Evolutionary conservation across 2,329 filamentous ascomycete species (phyloP).

Genomic region (Hymenoscyphus fructigenus): DNA sequence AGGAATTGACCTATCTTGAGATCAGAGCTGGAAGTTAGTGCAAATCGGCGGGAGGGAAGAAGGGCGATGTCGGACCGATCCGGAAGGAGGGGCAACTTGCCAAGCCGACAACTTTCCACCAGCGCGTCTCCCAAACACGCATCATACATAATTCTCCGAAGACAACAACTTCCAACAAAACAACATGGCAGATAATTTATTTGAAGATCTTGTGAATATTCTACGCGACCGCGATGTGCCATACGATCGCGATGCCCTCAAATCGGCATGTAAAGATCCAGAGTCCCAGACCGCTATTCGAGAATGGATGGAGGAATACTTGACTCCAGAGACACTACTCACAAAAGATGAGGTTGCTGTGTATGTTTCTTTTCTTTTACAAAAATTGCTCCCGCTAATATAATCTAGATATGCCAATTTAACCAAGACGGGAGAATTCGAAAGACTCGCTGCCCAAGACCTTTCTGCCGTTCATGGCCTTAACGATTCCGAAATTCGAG

Average conservation of each 20-base stretch:
- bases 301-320: conserved; percentile 51
- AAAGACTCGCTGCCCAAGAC: conserved; percentile 46
- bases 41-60: not conserved
- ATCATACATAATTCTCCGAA: conserved; percentile 25
- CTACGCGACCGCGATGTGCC: conserved; percentile 34
- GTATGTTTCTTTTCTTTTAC: conserved; percentile 38
- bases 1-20: not conserved
- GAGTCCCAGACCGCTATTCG: conserved; percentile 29
- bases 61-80: not conserved
- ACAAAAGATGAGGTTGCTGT: conserved; percentile 53
- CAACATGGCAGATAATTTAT: conserved; percentile 29
- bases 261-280: conserved; percentile 28
- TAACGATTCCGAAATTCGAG: conserved; percentile 57
- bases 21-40: not conserved
- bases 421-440: conserved; percentile 49
- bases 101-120: conserved; percentile 13
- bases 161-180: not conserved
- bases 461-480: conserved; percentile 51
- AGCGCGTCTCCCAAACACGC: conserved; percentile 18
- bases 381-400: conserved; percentile 11
- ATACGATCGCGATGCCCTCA: conserved; percentile 32
- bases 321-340: conserved; percentile 52
- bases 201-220: conserved; percentile 28
- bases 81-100: conserved; percentile 13
- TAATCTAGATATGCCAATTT: conserved; percentile 49